Base-by-base conservation (phyloP, 768 basidiomycete species). In the Sarcodon sp. region DNA sequence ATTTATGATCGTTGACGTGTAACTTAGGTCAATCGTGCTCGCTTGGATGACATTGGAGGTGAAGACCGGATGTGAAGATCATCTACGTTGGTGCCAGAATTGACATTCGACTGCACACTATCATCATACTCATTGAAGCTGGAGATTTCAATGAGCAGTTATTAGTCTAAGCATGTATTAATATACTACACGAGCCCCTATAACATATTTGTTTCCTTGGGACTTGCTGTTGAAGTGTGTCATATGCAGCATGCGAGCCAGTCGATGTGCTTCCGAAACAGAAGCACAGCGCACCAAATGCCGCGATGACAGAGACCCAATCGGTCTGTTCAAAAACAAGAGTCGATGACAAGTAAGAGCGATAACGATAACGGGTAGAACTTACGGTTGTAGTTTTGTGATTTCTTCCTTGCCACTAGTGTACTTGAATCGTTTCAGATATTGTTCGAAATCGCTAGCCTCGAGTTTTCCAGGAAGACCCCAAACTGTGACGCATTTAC, bases 21-120 rank as follows among this genome's bases (percentile, higher is more conserved):
- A 35, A 12, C 49, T 8, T 53, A 83, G 81, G 73, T 67, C 33
- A 74, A 77, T 43, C 77, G 83, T 54, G 61, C 75, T 47, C 75
- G 79, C 43, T 57, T 60, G 50, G 60, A 79, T 38, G 85, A 87
- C 13, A 77, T 75, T n/a, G 77, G 81, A 31, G 62, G 69, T 21
- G 83, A 86, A 3, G 80, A 83, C 56, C 71, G 83, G 53, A 86
- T 87, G 83, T 86, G 67, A 65, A 50, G 44, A 44, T 51, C 55
- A 49, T 46, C 50, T 45, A 51, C 51, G 51, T 55, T 55, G 50
- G 4, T 27, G 21, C 21, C 21, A 27, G 21, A 27, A 27, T 27
- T n/a, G n/a, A n/a, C n/a, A n/a, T n/a, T n/a, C 21, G 21, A 27
- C 21, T 4, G 21, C 3, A 27, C 21, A 27, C 21, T 27, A 27